Base-by-base conservation (phyloP, 768 basidiomycete genomes). In the Podaxis pistillaris region DNA sequence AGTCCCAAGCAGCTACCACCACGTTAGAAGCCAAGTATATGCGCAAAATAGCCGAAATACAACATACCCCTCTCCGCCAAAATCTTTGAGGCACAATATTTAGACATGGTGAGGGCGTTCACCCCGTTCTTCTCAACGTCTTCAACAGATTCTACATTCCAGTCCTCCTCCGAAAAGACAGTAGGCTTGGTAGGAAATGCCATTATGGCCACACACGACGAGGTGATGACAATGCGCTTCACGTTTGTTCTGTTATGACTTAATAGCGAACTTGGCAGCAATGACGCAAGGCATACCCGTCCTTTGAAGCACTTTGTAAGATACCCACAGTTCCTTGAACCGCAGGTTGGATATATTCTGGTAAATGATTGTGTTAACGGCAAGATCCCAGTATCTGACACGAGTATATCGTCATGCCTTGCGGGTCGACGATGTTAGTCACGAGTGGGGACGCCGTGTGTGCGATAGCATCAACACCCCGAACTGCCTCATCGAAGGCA, bases 401-500 rank as follows among this genome's bases (percentile, higher is more conserved):
- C n/a, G 38, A 22, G 62, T 13, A 1, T 3, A 44, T 44, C 11
- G 1, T 11, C 56, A 24, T 65, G 74, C 74, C 73, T 62, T 74
- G 62, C 4, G 82, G 81, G 41, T 85, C 79, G n/a, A 76, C 74
- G 0, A 75, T 78, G 1, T 79, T 73, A 28, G 76, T 64, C 58
- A 81, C 75, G 68, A 86, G 80, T 0, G 90, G 89, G 0, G 89
- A 90, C 0, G 89, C 89, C 3, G 80, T 85, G 68, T 91, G 91
- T 41, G 77, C 80, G 54, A 94, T 83, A 0, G 82, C 92, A 63
- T 90, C 86, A 6, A 93, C 85, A 0, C 82, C 90, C 70, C 87
- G 83, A 63, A 93, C 88, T 0, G 86, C 91, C 56, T 91, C 86
- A 70, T 94, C 90, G 64, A 93, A 95, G 1, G 87, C 89, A 6